phyloP scores from a whole-genome alignment of 768 basidiomycete genomes.

The Pleurotus citrinopileatus region DNA sequence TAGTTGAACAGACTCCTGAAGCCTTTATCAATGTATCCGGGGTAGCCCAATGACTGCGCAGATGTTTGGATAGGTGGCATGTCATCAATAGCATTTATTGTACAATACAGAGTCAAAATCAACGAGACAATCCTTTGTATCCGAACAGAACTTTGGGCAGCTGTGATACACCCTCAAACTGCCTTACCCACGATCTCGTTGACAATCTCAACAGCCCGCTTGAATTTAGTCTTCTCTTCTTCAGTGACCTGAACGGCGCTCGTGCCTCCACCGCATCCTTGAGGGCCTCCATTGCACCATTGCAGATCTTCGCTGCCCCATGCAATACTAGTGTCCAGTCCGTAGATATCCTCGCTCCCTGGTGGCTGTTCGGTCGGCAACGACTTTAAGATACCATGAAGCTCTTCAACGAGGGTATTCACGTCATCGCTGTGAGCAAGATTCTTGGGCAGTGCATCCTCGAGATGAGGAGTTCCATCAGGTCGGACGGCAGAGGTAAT shows the following conservation, averaged over 20 bases:
- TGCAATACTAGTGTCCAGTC: conserved; percentile 61
- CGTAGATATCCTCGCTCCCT: conserved; percentile 73
- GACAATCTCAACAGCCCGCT: conserved; percentile 67
- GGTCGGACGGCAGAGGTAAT: conserved; percentile 48
- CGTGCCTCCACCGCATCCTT: conserved; percentile 54
- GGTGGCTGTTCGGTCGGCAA: conserved; percentile 55
- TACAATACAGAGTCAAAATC: too few relatives aligned
- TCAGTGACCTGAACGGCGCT: conserved; percentile 49
- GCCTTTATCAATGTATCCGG: too few relatives aligned
- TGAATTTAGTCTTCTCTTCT: conserved; percentile 66
- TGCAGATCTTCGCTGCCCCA: conserved; percentile 53
- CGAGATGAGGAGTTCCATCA: conserved; percentile 42
- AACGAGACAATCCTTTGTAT: background rate
- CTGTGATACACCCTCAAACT: conserved; percentile 11
- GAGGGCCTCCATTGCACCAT: conserved; percentile 62
- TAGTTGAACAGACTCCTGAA: too few relatives aligned
- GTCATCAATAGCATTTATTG: too few relatives aligned
- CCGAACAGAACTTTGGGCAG: too few relatives aligned
- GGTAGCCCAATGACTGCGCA: too few relatives aligned
- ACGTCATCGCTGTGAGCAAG: conserved; percentile 31
- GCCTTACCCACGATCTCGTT: conserved; percentile 42
- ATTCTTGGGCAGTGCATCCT: conserved; percentile 38
- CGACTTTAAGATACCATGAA: conserved; percentile 55
- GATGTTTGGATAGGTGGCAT: too few relatives aligned
- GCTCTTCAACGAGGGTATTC: conserved; percentile 47